Evolutionary conservation across 345 rosid genomes (phyloP), one percentile per base, ranked within the genome.

Genomic region (Acer negundo): DNA sequence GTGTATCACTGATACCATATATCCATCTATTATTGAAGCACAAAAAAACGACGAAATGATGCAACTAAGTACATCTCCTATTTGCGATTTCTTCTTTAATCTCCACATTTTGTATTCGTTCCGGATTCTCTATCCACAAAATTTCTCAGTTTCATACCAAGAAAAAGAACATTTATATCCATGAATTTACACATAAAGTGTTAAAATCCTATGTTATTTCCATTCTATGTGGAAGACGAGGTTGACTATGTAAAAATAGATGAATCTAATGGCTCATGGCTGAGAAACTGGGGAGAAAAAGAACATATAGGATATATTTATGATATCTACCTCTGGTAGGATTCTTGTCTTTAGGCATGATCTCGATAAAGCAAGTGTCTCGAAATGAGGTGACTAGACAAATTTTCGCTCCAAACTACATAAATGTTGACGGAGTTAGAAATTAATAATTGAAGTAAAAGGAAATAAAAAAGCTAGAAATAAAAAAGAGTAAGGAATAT

Each of bases 351-450:
- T 92, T 90, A 22, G 98, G 97, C 77, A 89, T 79, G 74, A 95
- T 95, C 92, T 93, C 97, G 1, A 95, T 85, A 75, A 90, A 95
- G 77, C 89, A 88, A 38, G 87, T 89, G 78, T 93, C 98, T 9
- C 93, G 94, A 67, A 95, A 95, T n/a, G 98, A 95, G 67, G 98
- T 95, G 75, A 95, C 91, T 67, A 95, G 40, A 82, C 90, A 87
- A 75, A 95, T 92, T 84, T 93, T 95, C 72, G 89, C 91, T 80
- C 66, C 92, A 84, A 90, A 95, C 98, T 95, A 84, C 84, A 93
- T 80, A 74, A 78, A 83, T 72, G 75, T 77, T 19, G 46, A 51
- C 11, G 6, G 81, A 53, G 80, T 84, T 76, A 86, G 79, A 76
- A 71, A 75, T 49, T 64, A 73, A 70, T 68, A 56, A 79, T 59